Base-by-base conservation (phyloP, 1,284 basidiomycete genomes). In the Leucoagaricus sp. region DNA sequence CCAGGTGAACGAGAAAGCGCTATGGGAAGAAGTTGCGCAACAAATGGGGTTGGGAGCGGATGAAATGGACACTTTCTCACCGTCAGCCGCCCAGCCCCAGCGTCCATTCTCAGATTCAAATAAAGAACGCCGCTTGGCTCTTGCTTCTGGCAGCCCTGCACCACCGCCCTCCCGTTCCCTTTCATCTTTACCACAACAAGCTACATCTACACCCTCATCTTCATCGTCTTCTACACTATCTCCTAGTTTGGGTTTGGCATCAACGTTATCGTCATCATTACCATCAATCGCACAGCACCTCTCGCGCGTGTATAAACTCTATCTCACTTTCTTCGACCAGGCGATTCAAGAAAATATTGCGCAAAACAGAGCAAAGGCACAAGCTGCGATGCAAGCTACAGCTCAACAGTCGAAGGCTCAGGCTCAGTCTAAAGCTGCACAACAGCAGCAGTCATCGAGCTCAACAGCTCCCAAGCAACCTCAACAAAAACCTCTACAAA, bases 301-400 rank as follows among this genome's bases (percentile, higher is more conserved):
- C 23, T 55, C 53, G 29, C 53, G 46, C 34, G 45, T 55, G 10
- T 55, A 55, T 19, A 40, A 47, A 9, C 36, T 48, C 10, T 55
- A 55, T 40, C 53, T 55, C 46, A 55, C 53, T 25, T 55, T 55
- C 34, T 55, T 55, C 31, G 53, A 55, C 46, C 53, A 48, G 23
- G 53, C 53, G 7, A 55, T 55, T 21, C 26, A 55, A 55, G 53
- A 55, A 15, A 55, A 55, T 19, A 55, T 55, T 15, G 53, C 53
- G n/a, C 44, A 48, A 46, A 55, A 55, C 42, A 33, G 46, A 9
- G 53, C 53, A 15, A 33, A 46, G 17, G 53, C 53, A 21, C 53
- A 55, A 17, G 53, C 53, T 4, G 53, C 45, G n/a, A 55, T 55
- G 53, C 33, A 49, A 41, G 53, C 45, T 29, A 55, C 53, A 17